A percentile compares a stretch with the other conserved stretches of the same genome.
phyloP scores from a whole-genome alignment of 129 eudicot species.

The Escallonia herrerae region DNA sequence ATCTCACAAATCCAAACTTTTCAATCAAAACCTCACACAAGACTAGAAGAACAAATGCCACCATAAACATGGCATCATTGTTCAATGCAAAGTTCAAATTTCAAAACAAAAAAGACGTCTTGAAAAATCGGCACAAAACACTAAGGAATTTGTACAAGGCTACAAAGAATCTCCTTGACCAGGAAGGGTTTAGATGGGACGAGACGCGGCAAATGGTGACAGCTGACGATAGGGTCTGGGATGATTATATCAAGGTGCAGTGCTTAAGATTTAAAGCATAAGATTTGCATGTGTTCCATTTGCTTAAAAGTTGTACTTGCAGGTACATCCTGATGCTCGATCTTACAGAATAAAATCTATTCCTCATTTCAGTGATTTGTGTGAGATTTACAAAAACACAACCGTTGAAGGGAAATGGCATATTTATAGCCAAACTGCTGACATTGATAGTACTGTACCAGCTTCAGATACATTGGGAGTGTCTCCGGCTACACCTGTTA shows the following conservation, averaged over 20 bases:
- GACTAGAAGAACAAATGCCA: no score
- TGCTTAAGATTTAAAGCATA: background rate
- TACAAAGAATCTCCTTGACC: conserved; percentile 30
- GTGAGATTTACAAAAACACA: conserved; percentile 33
- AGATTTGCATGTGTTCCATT: background rate
- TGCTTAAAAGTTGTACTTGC: conserved; percentile 14
- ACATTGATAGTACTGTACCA: conserved; percentile 1
- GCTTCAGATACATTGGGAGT: conserved; percentile 6
- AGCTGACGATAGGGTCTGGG: conserved; percentile 46
- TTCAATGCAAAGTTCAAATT: conserved; percentile 40
- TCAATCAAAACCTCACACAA: no score
- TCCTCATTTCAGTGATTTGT: conserved; percentile 39
- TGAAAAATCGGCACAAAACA: conserved; percentile 52
- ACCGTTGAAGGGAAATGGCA: conserved; percentile 11
- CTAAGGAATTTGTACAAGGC: conserved; percentile 40
- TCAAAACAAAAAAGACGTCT: conserved; percentile 32
- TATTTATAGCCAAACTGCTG: conserved; percentile 10
- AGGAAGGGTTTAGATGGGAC: conserved; percentile 47
- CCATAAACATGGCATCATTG: conserved; percentile 36
- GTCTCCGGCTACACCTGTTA: conserved; percentile 6
- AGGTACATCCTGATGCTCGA: conserved; percentile 45
- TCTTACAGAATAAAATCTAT: conserved; percentile 36
- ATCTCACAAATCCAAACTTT: no score
- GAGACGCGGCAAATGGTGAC: conserved; percentile 40
- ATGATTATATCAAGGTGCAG: conserved; percentile 40